These are phyloP conservation scores for Solanum tacnaense DNA, from an alignment of 257 asterid species.

Conservation along the genomic window DNA sequence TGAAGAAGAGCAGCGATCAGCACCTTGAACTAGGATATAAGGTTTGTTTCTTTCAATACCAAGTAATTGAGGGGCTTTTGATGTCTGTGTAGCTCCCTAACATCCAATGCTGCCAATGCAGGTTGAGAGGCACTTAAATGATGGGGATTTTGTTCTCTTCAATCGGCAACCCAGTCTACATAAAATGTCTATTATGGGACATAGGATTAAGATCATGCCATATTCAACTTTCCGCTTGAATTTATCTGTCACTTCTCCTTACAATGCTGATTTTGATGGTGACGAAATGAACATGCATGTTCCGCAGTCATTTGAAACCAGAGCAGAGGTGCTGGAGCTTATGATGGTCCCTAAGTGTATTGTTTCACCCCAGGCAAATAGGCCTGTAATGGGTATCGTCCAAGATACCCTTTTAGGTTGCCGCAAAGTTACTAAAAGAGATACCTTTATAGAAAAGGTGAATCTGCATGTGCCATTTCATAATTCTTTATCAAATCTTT, in stretches of 20 bases:
- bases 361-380: constrained; percentile 92
- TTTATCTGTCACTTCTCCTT: constrained; percentile 95
- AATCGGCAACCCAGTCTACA: constrained; percentile 99
- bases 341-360: constrained; percentile 99
- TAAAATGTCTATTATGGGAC: constrained; percentile 99
- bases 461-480: background rate
- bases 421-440: constrained; percentile 91
- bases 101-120: constrained; percentile 22
- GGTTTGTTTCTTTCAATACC: constrained; percentile 21
- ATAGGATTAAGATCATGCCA: constrained; percentile 96
- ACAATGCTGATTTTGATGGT: constrained; percentile 99
- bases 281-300: constrained; percentile 99
- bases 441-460: constrained; percentile 96
- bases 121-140: constrained; percentile 99
- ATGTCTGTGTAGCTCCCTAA: background rate
- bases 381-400: constrained; percentile 99
- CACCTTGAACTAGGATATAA: constrained; percentile 96
- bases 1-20: constrained; percentile 95
- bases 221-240: constrained; percentile 95
- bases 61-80: background rate
- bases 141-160: constrained; percentile 94
- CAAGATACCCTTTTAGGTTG: constrained; percentile 97
- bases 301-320: constrained; percentile 98
- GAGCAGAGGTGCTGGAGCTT: constrained; percentile 95
- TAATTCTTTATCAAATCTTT: background rate